These are phyloP conservation scores for Cystobasidium pallidum DNA, from an alignment of 1,284 basidiomycete genomes.

Conservation along the genomic window DNA sequence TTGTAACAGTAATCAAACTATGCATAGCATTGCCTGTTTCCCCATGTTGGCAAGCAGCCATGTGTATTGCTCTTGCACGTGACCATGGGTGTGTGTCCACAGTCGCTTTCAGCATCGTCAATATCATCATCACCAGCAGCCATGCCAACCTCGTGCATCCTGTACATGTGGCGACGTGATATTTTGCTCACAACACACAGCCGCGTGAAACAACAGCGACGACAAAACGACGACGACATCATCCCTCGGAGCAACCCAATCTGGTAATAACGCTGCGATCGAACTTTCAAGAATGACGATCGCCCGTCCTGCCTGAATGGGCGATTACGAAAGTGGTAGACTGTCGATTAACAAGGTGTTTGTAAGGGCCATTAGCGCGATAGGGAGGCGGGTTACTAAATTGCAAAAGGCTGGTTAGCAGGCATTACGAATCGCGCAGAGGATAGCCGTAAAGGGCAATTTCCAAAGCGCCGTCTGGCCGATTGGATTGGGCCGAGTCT, in stretches of 20 bases:
- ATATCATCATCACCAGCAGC: not conserved
- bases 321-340: slow-evolving; percentile 4
- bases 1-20: too few relatives aligned
- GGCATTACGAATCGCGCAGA: not conserved
- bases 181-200: slow-evolving; percentile 11
- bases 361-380: slow-evolving; percentile 11
- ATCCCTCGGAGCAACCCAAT: slow-evolving; percentile 3
- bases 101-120: too few relatives aligned
- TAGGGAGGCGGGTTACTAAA: slow-evolving; percentile 8
- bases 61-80: too few relatives aligned
- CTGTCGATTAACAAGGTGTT: not conserved
- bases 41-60: too few relatives aligned
- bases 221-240: not conserved
- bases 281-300: slow-evolving; percentile 11
- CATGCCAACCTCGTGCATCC: too few relatives aligned
- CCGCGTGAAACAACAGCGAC: too few relatives aligned
- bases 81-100: too few relatives aligned
- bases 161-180: not conserved
- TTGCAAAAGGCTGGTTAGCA: not conserved
- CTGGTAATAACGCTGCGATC: not conserved
- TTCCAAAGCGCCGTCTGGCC: not conserved
- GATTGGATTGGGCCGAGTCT: too few relatives aligned
- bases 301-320: slow-evolving; percentile 1
- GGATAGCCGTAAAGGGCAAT: not conserved
- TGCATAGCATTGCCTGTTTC: too few relatives aligned